phyloP scores from a whole-genome alignment of 257 asterid genomes.

The Nicotiana knightiana region DNA sequence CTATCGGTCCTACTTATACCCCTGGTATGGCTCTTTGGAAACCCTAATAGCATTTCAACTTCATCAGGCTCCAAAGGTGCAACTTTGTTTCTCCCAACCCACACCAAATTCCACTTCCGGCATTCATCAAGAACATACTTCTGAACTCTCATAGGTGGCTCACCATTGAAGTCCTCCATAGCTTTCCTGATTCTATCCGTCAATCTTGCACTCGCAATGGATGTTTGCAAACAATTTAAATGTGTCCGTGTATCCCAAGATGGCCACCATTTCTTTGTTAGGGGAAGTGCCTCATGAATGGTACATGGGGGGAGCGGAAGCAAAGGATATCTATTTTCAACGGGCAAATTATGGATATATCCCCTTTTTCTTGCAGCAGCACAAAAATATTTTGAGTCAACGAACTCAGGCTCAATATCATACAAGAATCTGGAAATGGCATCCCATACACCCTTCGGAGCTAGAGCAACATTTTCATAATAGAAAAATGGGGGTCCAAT shows the following conservation, averaged over 20 bases:
- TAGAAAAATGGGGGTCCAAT: constrained; percentile 40
- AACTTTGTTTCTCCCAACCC: constrained; percentile 82
- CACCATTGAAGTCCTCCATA: constrained; percentile 24
- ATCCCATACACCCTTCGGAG: constrained; percentile 46
- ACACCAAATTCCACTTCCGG: constrained; percentile 80
- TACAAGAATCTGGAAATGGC: constrained; percentile 25
- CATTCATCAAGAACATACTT: constrained; percentile 53
- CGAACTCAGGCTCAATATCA: constrained; percentile 36
- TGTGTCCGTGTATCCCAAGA: constrained; percentile 38
- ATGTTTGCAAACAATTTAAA: constrained; percentile 41
- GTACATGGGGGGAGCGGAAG: constrained; percentile 35
- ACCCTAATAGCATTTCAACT: constrained; percentile 70
- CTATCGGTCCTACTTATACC: constrained; percentile 87
- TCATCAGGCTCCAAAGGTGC: constrained; percentile 94
- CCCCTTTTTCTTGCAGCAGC: constrained; percentile 45
- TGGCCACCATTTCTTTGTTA: constrained; percentile 48
- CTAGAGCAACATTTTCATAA: constrained; percentile 42
- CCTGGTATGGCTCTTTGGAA: constrained; percentile 78
- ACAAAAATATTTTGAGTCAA: constrained; percentile 39
- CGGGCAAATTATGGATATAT: constrained; percentile 39
- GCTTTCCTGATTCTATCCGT: constrained; percentile 36
- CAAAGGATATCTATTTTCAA: constrained; percentile 29
- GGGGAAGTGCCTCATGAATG: constrained; percentile 36
- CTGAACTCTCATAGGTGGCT: constrained; percentile 49
- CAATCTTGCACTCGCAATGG: constrained; percentile 36